These are phyloP conservation scores for Phalaenopsis equestris DNA, from an alignment of 106 monocot species.

Conservation along the genomic window DNA sequence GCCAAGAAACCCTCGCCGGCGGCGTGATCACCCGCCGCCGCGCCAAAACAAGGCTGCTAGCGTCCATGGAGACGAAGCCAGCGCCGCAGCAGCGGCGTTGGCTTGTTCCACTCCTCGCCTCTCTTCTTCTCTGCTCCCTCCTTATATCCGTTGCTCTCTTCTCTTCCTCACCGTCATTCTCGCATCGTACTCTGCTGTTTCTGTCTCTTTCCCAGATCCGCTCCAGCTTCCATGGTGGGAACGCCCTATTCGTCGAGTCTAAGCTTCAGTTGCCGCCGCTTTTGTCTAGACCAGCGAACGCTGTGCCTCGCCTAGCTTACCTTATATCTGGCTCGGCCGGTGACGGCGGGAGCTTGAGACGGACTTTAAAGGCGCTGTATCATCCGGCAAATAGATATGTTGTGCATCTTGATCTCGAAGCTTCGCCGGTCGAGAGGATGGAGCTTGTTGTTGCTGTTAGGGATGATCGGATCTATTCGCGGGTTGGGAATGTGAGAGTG, in stretches of 20 bases:
- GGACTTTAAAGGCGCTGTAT: slow-evolving; percentile 20
- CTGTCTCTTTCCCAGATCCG: slow-evolving; percentile 1
- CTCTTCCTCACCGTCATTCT: slow-evolving; percentile 8
- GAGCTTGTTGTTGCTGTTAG: slow-evolving; percentile 17
- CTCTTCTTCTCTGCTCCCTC: slow-evolving; percentile 14
- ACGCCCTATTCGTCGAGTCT: slow-evolving; percentile 34
- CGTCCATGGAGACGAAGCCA: slow-evolving; percentile 9
- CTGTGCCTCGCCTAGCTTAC: slow-evolving; percentile 35
- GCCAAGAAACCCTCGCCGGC: not conserved
- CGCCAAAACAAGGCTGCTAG: not conserved
- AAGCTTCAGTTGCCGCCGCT: slow-evolving; percentile 13
- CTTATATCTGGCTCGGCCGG: slow-evolving; percentile 43
- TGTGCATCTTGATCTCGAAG: slow-evolving; percentile 37
- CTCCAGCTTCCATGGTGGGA: not conserved
- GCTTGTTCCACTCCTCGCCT: slow-evolving; percentile 7
- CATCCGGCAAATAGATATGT: slow-evolving; percentile 38
- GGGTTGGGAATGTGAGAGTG: slow-evolving; percentile 30
- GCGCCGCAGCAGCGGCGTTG: slow-evolving; percentile 10
- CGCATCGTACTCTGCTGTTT: not conserved
- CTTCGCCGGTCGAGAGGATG: slow-evolving; percentile 26
- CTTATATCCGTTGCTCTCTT: slow-evolving; percentile 6
- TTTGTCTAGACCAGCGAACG: not conserved
- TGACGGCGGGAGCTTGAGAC: slow-evolving; percentile 21
- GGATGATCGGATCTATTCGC: slow-evolving; percentile 14
- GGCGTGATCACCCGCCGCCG: not conserved